Evolutionary conservation across 2,329 filamentous ascomycete genomes (phyloP), one percentile per base, ranked within the genome.

Genomic region (Gliomastix tumulicola): DNA sequence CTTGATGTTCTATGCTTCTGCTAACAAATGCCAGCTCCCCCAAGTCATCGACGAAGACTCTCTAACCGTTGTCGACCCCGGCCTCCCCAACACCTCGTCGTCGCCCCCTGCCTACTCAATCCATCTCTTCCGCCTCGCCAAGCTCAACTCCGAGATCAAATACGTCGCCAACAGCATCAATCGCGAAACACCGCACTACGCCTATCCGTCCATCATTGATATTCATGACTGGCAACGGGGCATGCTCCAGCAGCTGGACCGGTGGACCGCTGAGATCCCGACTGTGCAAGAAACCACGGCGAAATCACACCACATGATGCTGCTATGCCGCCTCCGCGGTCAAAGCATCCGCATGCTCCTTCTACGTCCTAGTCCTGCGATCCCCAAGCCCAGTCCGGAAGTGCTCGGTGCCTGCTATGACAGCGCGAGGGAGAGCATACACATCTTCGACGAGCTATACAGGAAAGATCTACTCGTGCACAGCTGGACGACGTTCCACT

Each of bases 111-210:
- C 57, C 1, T 68, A 59, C 34, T 62, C 68, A 0, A 60, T 74
- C 7, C 69, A 73, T 34, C 48, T 74, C 0, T 74, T 74, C 46
- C 59, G 51, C 33, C 56, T 68, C 1, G 55, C 65, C 0, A 64
- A 59, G 15, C 53, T 74, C 6, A 76, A 74, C 38, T 75, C 72
- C 0, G 71, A 76, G 44, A 73, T 75, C n/a, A 75, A 75, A 49
- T 74, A 74, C 33, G 58, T 75, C 4, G 64, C 69, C 23, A 71
- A 75, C 37, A 74, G 70, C 36, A 62, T 75, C 36, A 60, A 62
- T n/a, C 57, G 64, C 18, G 57, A 63, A 5, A 55, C 60, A 0
- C 70, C 70, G 0, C 49, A 50, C 7, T 74, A 74, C 36, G 66
- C 70, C 1, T 71, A 66, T 27, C 70, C 70, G 1, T 53, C 59